Base-by-base conservation (phyloP, 768 basidiomycete species). In the Boletus reticulatus region DNA sequence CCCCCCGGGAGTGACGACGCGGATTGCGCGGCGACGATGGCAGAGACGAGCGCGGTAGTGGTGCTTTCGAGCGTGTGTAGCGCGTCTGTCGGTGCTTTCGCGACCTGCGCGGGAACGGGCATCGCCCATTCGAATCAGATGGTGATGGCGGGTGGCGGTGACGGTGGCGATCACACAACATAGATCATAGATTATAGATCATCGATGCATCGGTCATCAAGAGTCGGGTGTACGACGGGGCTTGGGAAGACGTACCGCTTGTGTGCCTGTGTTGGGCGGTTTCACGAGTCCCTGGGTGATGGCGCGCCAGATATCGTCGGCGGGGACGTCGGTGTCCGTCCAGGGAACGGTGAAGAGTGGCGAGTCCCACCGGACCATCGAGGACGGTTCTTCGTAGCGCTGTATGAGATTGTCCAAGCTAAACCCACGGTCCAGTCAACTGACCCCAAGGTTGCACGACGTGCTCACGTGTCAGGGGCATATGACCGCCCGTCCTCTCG, bases 361-460 rank as follows among this genome's bases (percentile, higher is more conserved):
- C 0, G 96, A 91, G 71, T 99, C 96, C 96, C 96, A 99, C 47
- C 96, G 84, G n/a, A 92, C 95, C 89, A 95, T 95, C 5, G 94
- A 95, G 0, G 92, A 94, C 0, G 97, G 97, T 64, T 98, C 97
- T 74, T 99, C 97, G 63, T 86, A 98, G 48, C 96, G 80, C 65
- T 87, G 77, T 36, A 98, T 72, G 4, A 99, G 82, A 68, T 57
- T 62, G 17, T 64, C 52, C 52, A 54, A 37, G 9, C 56, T 59
- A n/a, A 16, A 29, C 9, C 1, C 27, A 29, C 27, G 27, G 6
- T 29, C 27, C 9, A 29, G 27, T 29, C 27, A 29, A 6, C 27
- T 29, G 27, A 36, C 34, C 7, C 1, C 22, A 8, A 22, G 27
- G 27, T 29, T 1, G 27, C 22, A 22, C 22, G 22, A 22, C 22